Conservation (phyloP, 129 eudicot species). For the Centrapalus pauciflorus region DNA sequence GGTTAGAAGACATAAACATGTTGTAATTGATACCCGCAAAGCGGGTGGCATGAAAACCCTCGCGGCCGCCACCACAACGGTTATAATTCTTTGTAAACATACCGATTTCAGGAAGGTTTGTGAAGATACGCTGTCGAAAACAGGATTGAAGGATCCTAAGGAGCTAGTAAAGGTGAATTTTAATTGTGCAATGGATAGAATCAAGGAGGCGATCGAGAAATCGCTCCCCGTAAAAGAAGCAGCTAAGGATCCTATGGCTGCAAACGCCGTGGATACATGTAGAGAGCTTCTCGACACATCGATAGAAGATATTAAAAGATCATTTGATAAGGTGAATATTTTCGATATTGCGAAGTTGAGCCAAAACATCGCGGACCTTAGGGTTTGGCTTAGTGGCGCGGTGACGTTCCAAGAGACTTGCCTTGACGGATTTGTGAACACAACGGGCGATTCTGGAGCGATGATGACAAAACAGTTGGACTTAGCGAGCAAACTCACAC, state of each 20-base stretch:
- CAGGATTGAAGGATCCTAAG: slow-evolving; percentile 22
- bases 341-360: slow-evolving; percentile 23
- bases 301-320: slow-evolving; percentile 40
- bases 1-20: background rate
- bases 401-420: slow-evolving; percentile 59
- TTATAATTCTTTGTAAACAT: slow-evolving; percentile 37
- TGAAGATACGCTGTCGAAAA: slow-evolving; percentile 20
- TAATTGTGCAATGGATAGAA: slow-evolving; percentile 14
- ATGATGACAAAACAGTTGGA: slow-evolving; percentile 38
- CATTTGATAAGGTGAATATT: slow-evolving; percentile 15
- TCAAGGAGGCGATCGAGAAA: slow-evolving; percentile 26
- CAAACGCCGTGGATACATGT: slow-evolving; percentile 33
- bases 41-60: slow-evolving; percentile 12
- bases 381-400: slow-evolving; percentile 56
- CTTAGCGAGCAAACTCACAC: slow-evolving; percentile 24
- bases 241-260: slow-evolving; percentile 30
- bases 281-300: slow-evolving; percentile 36
- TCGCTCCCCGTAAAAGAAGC: slow-evolving; percentile 21
- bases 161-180: slow-evolving; percentile 34
- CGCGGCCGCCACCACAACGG: slow-evolving; percentile 14
- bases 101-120: slow-evolving; percentile 46
- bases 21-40: background rate
- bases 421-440: slow-evolving; percentile 43
- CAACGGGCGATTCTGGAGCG: slow-evolving; percentile 26
- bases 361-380: slow-evolving; percentile 30